Conservation (phyloP, 345 rosid species). For the Aquilaria sinensis region DNA sequence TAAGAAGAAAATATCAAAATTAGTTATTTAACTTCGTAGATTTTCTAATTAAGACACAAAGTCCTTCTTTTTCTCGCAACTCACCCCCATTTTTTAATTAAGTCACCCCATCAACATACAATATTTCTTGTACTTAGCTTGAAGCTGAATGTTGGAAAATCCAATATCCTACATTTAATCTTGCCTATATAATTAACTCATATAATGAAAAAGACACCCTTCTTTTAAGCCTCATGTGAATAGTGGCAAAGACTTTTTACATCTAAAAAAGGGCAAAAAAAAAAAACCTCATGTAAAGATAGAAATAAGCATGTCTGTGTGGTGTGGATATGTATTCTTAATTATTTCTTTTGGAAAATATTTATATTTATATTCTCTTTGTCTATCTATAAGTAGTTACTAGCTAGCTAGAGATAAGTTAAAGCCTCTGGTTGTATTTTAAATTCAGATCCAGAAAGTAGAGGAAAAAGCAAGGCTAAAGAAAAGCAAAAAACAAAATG, state of each 20-base stretch:
- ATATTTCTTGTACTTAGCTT: too few relatives aligned
- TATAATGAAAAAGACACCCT: neutral
- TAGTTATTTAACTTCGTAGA: too few relatives aligned
- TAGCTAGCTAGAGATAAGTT: conserved; percentile 12
- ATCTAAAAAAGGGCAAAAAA: too few relatives aligned
- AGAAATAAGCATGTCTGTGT: conserved; percentile 8
- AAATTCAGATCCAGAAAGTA: conserved; percentile 2
- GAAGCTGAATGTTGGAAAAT: neutral
- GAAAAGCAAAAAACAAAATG: too few relatives aligned
- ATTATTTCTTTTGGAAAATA: neutral
- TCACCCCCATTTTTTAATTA: too few relatives aligned
- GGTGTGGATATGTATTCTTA: conserved; percentile 17
- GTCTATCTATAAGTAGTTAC: neutral
- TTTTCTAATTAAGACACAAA: too few relatives aligned
- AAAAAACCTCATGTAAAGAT: conserved; percentile 18
- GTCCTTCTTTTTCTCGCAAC: too few relatives aligned
- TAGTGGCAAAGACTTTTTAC: too few relatives aligned
- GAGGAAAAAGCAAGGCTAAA: too few relatives aligned
- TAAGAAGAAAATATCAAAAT: too few relatives aligned
- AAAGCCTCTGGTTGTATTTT: conserved; percentile 1
- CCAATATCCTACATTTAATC: neutral
- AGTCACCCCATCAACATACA: too few relatives aligned
- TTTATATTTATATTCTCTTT: conserved; percentile 6
- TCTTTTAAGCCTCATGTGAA: neutral
- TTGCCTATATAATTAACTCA: neutral